phyloP scores from a whole-genome alignment of 1,284 basidiomycete species.

The Sporisorium iseilematis-ciliati region DNA sequence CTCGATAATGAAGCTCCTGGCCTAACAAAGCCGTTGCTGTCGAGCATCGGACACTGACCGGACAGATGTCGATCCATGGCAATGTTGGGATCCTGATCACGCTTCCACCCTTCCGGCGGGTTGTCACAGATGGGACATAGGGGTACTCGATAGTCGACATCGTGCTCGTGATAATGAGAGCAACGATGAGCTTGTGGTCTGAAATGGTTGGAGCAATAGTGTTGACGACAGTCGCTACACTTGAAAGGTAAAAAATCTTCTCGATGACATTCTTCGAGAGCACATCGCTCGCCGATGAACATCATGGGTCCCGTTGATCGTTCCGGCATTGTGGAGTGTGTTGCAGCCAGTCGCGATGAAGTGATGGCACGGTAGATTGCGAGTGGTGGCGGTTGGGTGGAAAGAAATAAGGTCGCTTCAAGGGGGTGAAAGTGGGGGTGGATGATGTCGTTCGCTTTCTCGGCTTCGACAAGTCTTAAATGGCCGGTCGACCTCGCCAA shows the following conservation, averaged over 20 bases:
- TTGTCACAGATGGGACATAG: constrained; percentile 63
- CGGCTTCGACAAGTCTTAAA: constrained; percentile 24
- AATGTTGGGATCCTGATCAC: constrained; percentile 63
- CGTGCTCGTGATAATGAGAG: constrained; percentile 18
- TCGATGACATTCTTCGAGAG: constrained; percentile 54
- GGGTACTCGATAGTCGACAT: constrained; percentile 54
- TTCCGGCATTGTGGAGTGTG: constrained; percentile 35
- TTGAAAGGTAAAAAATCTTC: constrained; percentile 65
- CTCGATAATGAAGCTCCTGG: constrained; percentile 4
- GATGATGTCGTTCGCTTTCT: constrained; percentile 9
- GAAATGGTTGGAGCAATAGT: constrained; percentile 58
- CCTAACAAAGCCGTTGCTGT: constrained; percentile 39
- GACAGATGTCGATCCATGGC: constrained; percentile 62
- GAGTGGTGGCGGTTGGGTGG: not conserved
- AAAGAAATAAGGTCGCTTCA: not conserved
- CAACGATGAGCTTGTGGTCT: constrained; percentile 49
- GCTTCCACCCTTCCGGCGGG: constrained; percentile 57
- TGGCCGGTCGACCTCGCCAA: constrained; percentile 35
- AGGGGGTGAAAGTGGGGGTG: not conserved
- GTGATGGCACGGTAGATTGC: not conserved
- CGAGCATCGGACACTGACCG: constrained; percentile 53
- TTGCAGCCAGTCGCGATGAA: not conserved
- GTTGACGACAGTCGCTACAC: constrained; percentile 57
- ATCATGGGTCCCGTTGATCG: constrained; percentile 58
- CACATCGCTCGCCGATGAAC: constrained; percentile 63